Evolutionary conservation across 2,329 filamentous ascomycete genomes (phyloP).

Genomic region (Alternaria ethzedia): DNA sequence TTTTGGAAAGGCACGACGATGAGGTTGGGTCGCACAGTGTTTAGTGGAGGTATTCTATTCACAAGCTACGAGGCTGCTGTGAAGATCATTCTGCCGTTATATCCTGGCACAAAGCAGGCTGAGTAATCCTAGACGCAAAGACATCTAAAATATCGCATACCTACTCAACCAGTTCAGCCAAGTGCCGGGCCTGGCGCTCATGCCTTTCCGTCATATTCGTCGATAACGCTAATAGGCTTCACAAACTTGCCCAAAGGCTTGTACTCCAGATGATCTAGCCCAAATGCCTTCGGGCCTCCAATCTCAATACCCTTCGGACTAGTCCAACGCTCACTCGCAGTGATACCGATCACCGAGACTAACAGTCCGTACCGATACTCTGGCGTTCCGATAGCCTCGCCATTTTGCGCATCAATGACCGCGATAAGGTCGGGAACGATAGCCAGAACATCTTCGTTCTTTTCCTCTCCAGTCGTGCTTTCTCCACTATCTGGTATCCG

Average conservation of each 20-base stretch:
- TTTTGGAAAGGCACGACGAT: conserved; percentile 74
- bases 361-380: conserved; percentile 62
- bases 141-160: not conserved
- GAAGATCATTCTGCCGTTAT: conserved; percentile 54
- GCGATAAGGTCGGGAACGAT: conserved; percentile 59
- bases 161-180: not conserved
- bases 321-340: conserved; percentile 62
- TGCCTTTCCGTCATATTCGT: conserved; percentile 50
- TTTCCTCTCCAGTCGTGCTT: conserved; percentile 38
- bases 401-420: conserved; percentile 57
- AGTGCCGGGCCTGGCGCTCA: not conserved
- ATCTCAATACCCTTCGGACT: conserved; percentile 57
- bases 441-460: conserved; percentile 52
- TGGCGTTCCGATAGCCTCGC: conserved; percentile 59
- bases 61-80: conserved; percentile 67
- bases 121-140: conserved; percentile 27
- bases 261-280: conserved; percentile 57
- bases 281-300: conserved; percentile 59
- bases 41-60: conserved; percentile 72
- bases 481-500: conserved; percentile 34
- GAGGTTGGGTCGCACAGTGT: conserved; percentile 67
- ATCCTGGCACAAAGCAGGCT: conserved; percentile 25
- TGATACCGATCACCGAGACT: conserved; percentile 61
- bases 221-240: conserved; percentile 61
- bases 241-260: conserved; percentile 59